Conservation (phyloP, 2,329 filamentous ascomycete genomes). For the Colletotrichum theobromicola region DNA sequence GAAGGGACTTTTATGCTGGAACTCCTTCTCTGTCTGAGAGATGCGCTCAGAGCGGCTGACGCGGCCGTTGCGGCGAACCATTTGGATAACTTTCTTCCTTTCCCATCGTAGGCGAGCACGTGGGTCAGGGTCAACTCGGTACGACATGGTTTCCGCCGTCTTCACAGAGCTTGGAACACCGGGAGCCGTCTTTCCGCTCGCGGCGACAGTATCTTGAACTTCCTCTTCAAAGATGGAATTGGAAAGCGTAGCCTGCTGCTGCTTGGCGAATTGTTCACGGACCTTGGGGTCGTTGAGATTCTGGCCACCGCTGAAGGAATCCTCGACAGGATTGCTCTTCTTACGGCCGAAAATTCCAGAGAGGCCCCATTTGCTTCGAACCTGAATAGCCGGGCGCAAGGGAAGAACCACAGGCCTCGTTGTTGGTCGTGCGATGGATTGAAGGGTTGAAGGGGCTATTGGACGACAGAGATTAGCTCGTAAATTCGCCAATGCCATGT, state of each 20-base stretch:
- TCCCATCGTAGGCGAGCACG: slow-evolving; percentile 75
- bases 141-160: slow-evolving; percentile 59
- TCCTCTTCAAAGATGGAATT: slow-evolving; percentile 70
- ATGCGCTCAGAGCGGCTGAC: slow-evolving; percentile 71
- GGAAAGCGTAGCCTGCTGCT: slow-evolving; percentile 43
- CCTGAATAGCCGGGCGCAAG: slow-evolving; percentile 28
- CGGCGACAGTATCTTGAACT: slow-evolving; percentile 42
- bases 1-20: slow-evolving; percentile 66
- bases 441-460: slow-evolving; percentile 7
- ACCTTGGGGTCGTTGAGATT: slow-evolving; percentile 49
- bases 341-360: slow-evolving; percentile 37
- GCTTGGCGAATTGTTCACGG: slow-evolving; percentile 43
- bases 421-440: neutral
- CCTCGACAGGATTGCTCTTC: neutral
- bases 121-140: slow-evolving; percentile 78
- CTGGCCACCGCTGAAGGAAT: slow-evolving; percentile 30
- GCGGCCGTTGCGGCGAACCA: slow-evolving; percentile 71
- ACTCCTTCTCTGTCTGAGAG: slow-evolving; percentile 64
- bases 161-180: slow-evolving; percentile 39
- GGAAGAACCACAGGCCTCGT: slow-evolving; percentile 25
- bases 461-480: slow-evolving; percentile 1
- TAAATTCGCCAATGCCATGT: neutral
- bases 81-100: slow-evolving; percentile 81
- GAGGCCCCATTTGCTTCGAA: slow-evolving; percentile 49
- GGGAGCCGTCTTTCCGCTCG: slow-evolving; percentile 31